These are phyloP conservation scores for Colletotrichum sojae DNA, from an alignment of 2,329 filamentous ascomycete genomes.

Conservation along the genomic window DNA sequence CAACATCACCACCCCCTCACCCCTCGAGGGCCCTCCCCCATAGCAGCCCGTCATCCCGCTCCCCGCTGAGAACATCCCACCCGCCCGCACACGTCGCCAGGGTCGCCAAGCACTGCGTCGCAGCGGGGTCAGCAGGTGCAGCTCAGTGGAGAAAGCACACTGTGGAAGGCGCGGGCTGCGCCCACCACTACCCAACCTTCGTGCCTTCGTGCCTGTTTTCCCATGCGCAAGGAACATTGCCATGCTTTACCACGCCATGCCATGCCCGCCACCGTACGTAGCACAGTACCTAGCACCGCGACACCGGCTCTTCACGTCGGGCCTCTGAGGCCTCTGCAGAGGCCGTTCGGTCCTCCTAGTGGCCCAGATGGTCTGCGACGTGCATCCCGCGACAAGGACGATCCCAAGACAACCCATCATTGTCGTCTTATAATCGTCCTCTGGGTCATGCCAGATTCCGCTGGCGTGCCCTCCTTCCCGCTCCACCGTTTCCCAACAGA, in stretches of 20 bases:
- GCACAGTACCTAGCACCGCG: constrained; percentile 27
- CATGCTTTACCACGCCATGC: constrained; percentile 5
- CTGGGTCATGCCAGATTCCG: constrained; percentile 36
- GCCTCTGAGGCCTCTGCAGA: constrained; percentile 6
- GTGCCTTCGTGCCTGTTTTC: not conserved
- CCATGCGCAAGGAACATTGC: not conserved
- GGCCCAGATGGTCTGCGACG: constrained; percentile 29
- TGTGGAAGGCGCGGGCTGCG: constrained; percentile 32
- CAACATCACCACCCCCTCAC: not conserved
- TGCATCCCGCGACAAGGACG: constrained; percentile 36
- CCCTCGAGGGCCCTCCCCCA: not conserved
- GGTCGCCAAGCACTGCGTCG: constrained; percentile 27
- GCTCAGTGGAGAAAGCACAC: constrained; percentile 16
- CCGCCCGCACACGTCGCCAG: constrained; percentile 21
- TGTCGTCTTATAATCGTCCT: constrained; percentile 37
- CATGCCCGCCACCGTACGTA: not conserved
- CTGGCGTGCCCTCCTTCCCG: constrained; percentile 22
- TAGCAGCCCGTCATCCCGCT: constrained; percentile 1
- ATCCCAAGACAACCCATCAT: constrained; percentile 34
- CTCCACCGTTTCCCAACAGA: constrained; percentile 29
- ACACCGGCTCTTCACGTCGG: constrained; percentile 26
- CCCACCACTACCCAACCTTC: not conserved
- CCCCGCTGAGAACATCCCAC: constrained; percentile 28
- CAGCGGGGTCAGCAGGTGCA: constrained; percentile 34
- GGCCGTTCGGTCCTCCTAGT: constrained; percentile 12